Evolutionary conservation across 31 red algal species (phyloP), one percentile per base, ranked within the genome.

Genomic region (Bonnemaisonia californica): DNA sequence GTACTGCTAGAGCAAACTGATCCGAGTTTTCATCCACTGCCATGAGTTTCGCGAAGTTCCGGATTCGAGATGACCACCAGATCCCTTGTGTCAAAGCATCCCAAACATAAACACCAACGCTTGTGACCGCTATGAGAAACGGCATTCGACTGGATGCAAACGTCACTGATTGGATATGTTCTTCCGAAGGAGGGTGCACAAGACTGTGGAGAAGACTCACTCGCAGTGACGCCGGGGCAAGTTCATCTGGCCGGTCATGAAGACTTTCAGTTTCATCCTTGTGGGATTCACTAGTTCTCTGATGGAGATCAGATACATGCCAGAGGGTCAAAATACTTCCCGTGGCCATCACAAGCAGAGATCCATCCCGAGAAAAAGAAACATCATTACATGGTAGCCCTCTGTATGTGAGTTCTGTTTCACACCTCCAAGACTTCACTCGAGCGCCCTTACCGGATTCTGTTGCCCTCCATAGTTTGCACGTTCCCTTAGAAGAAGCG

Each of bases 301-400:
- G 12, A 27, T 54, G 57, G 5, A 57, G 54, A 5, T 69, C 41
- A 23, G 82, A 70, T 11, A 92, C 33, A 16, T 76, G 63, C 80
- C 81, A 92, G 27, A 92, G 41, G 11, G 81, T 79, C 51, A 92
- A 41, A 58, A 80, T 22, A 38, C 64, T 80, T 58, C 74, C 79
- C 26, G 41, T 73, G 9, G 66, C 81, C 7, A 85, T 54, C 11
- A 74, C 89, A 2, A 85, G 51, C 30, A 92, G 36, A 54, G 89
- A 92, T 26, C 89, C 89, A 67, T 92, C 89, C 19, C 36, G 38
- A 2, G 89, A 92, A 64, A 92, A 92, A 30, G 77, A 67, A 39
- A 74, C 34, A 12, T 63, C 66, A 28, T 54, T 67, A 18, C 62
- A 78, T 5, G 89, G 71, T 40, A 85, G 27, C 4, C 56, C 48